phyloP scores from a whole-genome alignment of 2,329 filamentous ascomycete species.

The Conoideocrella luteorostrata region DNA sequence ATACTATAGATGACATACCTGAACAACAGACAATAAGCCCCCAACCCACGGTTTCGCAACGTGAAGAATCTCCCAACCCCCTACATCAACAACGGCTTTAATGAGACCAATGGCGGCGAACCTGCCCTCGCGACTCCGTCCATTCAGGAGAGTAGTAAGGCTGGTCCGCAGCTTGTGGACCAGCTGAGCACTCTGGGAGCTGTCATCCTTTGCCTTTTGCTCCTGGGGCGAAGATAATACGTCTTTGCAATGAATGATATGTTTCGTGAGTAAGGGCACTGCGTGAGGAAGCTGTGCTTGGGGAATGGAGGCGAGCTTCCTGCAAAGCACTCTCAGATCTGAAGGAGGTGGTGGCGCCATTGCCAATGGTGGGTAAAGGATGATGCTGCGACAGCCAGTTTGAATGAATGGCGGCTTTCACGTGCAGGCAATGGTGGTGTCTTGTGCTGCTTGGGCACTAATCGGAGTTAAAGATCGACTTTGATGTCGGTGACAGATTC shows the following conservation, averaged over 20 bases:
- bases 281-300: conserved; percentile 68
- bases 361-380: not conserved
- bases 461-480: too few relatives aligned
- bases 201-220: conserved; percentile 52
- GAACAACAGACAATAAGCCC: conserved; percentile 67
- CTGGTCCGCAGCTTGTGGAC: conserved; percentile 78
- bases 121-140: conserved; percentile 65
- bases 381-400: not conserved
- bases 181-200: conserved; percentile 60
- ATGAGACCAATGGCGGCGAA: conserved; percentile 73
- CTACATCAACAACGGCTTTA: conserved; percentile 75
- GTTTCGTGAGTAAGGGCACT: conserved; percentile 60
- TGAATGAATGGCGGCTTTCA: too few relatives aligned
- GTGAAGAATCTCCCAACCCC: conserved; percentile 75
- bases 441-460: too few relatives aligned
- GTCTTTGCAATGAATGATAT: conserved; percentile 49
- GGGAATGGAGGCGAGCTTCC: conserved; percentile 64
- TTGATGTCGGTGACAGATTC: too few relatives aligned
- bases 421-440: not conserved
- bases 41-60: conserved; percentile 69
- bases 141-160: conserved; percentile 70
- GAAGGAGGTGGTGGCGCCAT: conserved; percentile 29
- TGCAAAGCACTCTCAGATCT: conserved; percentile 59
- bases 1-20: conserved; percentile 38
- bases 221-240: conserved; percentile 59